Evolutionary conservation across 2,329 filamentous ascomycete species (phyloP).

Genomic region (Cercospora janseana): DNA sequence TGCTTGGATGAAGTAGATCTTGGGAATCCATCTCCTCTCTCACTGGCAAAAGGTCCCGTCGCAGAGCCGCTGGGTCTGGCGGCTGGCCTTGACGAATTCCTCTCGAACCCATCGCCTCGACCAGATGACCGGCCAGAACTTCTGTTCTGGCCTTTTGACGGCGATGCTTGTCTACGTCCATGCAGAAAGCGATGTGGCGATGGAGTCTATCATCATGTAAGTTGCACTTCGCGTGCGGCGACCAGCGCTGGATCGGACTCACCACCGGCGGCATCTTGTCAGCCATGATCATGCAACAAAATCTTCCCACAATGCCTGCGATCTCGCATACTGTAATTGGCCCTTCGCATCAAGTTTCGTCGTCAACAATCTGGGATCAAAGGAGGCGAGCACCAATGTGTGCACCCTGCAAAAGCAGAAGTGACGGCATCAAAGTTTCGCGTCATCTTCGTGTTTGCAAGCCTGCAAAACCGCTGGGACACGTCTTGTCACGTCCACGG

Average conservation of each 20-base stretch:
- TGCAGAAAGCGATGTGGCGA: conserved; percentile 33
- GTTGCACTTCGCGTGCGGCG: background rate
- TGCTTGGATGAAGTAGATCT: background rate
- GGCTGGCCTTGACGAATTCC: background rate
- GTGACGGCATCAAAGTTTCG: conserved; percentile 1
- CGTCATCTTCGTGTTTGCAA: conserved; percentile 2
- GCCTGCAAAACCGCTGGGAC: background rate
- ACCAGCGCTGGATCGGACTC: background rate
- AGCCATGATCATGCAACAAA: conserved; percentile 10
- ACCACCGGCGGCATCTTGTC: conserved; percentile 20
- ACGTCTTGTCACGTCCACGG: too few relatives aligned
- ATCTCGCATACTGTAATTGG: background rate
- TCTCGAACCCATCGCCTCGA: conserved; percentile 14
- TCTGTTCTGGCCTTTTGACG: conserved; percentile 22
- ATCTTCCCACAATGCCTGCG: background rate
- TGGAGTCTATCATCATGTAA: conserved; percentile 24
- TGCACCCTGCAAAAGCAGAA: background rate
- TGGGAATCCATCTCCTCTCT: conserved; percentile 11
- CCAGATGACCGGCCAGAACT: background rate
- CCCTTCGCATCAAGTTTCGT: too few relatives aligned
- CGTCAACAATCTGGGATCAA: too few relatives aligned
- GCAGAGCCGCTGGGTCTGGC: background rate
- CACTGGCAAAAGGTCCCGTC: background rate
- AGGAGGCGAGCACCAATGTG: background rate
- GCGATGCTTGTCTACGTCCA: conserved; percentile 18